Percentiles rank a stretch among this genome's conserved stretches.
Evolutionary conservation across 2,329 filamentous ascomycete genomes (phyloP).

Genomic region (Chalaropsis ovoidea): DNA sequence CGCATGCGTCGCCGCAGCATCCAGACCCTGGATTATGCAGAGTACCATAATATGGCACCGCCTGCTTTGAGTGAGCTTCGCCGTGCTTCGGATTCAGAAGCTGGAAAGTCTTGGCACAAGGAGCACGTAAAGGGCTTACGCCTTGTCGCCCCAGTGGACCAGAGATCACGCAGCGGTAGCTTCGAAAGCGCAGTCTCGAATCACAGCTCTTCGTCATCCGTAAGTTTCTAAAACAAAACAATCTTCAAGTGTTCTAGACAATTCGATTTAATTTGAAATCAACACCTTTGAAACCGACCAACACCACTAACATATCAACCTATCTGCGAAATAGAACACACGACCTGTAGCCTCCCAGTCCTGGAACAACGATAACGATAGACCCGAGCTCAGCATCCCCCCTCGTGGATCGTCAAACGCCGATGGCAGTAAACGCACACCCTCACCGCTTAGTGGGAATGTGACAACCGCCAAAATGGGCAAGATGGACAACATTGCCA

Average conservation of each 20-base stretch:
- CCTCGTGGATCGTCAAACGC: conserved; percentile 24
- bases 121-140: conserved; percentile 36
- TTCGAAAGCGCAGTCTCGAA: conserved; percentile 54
- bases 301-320: neutral
- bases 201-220: conserved; percentile 51
- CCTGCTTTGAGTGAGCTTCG: conserved; percentile 21
- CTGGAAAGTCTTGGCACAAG: conserved; percentile 26
- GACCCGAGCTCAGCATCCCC: conserved; percentile 21
- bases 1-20: conserved; percentile 75
- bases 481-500: conserved; percentile 36
- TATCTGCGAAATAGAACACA: neutral
- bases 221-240: conserved; percentile 38
- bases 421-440: conserved; percentile 58
- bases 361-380: conserved; percentile 17
- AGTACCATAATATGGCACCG: conserved; percentile 32
- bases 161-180: conserved; percentile 45
- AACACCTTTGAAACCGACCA: neutral
- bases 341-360: conserved; percentile 6
- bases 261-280: neutral
- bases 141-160: conserved; percentile 31
- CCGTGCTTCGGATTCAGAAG: conserved; percentile 27
- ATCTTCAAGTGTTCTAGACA: neutral
- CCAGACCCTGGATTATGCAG: conserved; percentile 50
- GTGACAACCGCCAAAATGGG: conserved; percentile 49
- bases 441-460: conserved; percentile 66